Evolutionary conservation across 331 rosid genomes (phyloP).

Genomic region (Acacia concinna): DNA sequence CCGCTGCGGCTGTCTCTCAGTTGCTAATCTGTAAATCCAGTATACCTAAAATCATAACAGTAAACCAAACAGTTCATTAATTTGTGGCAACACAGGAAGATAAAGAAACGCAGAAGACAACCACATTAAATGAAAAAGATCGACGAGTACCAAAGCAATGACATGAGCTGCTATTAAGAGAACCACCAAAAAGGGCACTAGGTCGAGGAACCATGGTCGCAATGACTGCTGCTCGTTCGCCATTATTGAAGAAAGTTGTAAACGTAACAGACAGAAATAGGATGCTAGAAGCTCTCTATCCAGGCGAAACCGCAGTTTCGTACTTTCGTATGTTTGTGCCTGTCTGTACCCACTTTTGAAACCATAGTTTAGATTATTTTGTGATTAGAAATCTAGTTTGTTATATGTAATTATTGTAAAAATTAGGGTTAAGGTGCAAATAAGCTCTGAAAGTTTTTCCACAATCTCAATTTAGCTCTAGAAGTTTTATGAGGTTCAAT

Average conservation of each 20-base stretch:
- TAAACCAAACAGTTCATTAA: constrained; percentile 4
- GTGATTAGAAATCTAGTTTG: no score
- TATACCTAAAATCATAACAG: constrained; percentile 53
- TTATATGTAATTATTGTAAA: no score
- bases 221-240: constrained; percentile 44
- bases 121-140: neutral
- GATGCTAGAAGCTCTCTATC: neutral
- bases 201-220: constrained; percentile 74
- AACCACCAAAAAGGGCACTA: constrained; percentile 56
- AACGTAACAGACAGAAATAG: neutral
- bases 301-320: constrained; percentile 9
- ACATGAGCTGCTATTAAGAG: constrained; percentile 79
- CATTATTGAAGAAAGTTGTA: constrained; percentile 39
- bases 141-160: constrained; percentile 66
- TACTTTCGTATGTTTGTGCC: no score
- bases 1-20: constrained; percentile 72
- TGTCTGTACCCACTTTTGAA: no score
- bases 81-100: neutral
- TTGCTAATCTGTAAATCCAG: constrained; percentile 91
- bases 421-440: no score
- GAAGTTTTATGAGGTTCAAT: no score
- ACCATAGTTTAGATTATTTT: no score
- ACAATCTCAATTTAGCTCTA: no score
- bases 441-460: no score
- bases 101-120: neutral